phyloP scores from a whole-genome alignment of 1,284 basidiomycete species.

The Cutaneotrichosporon cavernicola region DNA sequence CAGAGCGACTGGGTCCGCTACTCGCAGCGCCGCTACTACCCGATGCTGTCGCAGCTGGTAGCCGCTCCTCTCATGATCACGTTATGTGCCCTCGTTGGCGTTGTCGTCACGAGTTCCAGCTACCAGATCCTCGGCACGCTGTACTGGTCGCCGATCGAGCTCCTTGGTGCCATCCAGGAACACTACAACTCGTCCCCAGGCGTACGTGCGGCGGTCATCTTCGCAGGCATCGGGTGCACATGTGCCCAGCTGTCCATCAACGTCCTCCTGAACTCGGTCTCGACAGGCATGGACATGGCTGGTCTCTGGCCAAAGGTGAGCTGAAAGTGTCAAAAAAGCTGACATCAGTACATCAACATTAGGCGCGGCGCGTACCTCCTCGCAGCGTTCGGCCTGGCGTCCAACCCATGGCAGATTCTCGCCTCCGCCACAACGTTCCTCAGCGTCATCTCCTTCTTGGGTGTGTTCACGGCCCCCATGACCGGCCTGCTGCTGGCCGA shows the following conservation, averaged over 20 bases:
- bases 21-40: conserved; percentile 30
- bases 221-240: conserved; percentile 32
- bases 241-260: conserved; percentile 31
- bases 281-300: conserved; percentile 39
- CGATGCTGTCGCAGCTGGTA: conserved; percentile 29
- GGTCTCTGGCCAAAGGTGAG: conserved; percentile 26
- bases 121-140: conserved; percentile 29
- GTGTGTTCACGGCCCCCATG: conserved; percentile 49
- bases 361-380: conserved; percentile 47
- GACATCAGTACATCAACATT: conserved; percentile 51
- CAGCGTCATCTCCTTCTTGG: conserved; percentile 45
- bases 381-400: conserved; percentile 40
- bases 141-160: conserved; percentile 35
- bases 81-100: conserved; percentile 32
- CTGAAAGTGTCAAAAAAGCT: neutral
- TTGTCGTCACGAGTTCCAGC: conserved; percentile 35
- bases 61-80: conserved; percentile 36
- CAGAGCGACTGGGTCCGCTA: conserved; percentile 43
- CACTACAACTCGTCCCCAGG: conserved; percentile 32
- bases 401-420: conserved; percentile 52
- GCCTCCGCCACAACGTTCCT: conserved; percentile 46
- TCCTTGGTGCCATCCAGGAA: conserved; percentile 34
- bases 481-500: conserved; percentile 52
- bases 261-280: conserved; percentile 32
- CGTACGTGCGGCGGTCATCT: conserved; percentile 37